These are phyloP conservation scores for Globisporangium lucens DNA, from an alignment of 352 stramenopile genomes.

Conservation along the genomic window DNA sequence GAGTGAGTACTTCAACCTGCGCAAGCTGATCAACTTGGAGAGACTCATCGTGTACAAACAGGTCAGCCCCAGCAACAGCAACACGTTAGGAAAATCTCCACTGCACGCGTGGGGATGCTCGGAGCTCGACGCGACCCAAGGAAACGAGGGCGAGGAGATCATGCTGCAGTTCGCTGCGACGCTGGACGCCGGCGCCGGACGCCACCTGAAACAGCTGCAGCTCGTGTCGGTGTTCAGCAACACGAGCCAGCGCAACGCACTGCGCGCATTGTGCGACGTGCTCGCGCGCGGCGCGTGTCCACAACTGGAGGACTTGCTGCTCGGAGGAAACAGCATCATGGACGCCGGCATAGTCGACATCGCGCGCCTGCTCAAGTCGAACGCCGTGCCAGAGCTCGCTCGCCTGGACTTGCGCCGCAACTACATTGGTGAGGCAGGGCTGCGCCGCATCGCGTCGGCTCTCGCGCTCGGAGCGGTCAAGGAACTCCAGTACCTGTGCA, in stretches of 20 bases:
- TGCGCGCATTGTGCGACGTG: conserved; percentile 37
- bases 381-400: conserved; percentile 30
- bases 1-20: conserved; percentile 19
- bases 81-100: conserved; percentile 10
- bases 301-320: conserved; percentile 46
- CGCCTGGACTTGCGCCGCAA: conserved; percentile 67
- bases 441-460: conserved; percentile 36
- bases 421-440: conserved; percentile 63
- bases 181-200: conserved; percentile 33
- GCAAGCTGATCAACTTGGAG: conserved; percentile 57
- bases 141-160: conserved; percentile 51
- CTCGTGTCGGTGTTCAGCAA: conserved; percentile 74
- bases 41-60: conserved; percentile 55
- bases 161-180: conserved; percentile 41
- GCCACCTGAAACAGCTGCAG: conserved; percentile 49
- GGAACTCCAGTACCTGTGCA: conserved; percentile 64
- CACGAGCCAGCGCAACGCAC: conserved; percentile 49
- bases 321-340: conserved; percentile 65
- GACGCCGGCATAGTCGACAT: conserved; percentile 52
- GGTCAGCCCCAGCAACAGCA: neutral
- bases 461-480: conserved; percentile 22
- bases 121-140: conserved; percentile 51
- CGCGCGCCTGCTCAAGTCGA: conserved; percentile 36
- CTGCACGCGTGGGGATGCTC: conserved; percentile 64
- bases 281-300: conserved; percentile 47